These are phyloP conservation scores for Epichloe elymi DNA, from an alignment of 2,329 filamentous ascomycete genomes.

Conservation along the genomic window DNA sequence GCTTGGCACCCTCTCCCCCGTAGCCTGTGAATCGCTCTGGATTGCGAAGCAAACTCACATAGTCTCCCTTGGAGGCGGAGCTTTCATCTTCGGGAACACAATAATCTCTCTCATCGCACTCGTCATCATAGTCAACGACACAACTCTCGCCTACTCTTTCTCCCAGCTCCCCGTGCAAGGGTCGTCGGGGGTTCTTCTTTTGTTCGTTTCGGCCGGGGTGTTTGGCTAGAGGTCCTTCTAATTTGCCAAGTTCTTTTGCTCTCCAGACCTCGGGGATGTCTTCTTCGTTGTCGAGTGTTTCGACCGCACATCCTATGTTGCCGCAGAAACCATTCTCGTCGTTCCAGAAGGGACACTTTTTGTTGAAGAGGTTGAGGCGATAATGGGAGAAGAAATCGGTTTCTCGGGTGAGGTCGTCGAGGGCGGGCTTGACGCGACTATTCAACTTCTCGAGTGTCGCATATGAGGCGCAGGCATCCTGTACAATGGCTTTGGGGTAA, in stretches of 20 bases:
- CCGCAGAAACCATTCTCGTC: conserved; percentile 91
- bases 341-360: conserved; percentile 90
- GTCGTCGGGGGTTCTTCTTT: conserved; percentile 54
- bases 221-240: conserved; percentile 80
- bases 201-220: conserved; percentile 71
- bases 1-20: conserved; percentile 67
- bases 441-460: conserved; percentile 80
- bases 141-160: conserved; percentile 88
- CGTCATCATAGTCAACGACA: conserved; percentile 93
- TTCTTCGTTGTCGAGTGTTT: conserved; percentile 88
- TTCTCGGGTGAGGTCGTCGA: conserved; percentile 69
- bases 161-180: conserved; percentile 70
- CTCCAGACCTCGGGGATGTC: conserved; percentile 89
- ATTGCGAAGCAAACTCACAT: conserved; percentile 86
- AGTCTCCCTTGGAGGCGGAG: conserved; percentile 76
- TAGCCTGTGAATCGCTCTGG: conserved; percentile 95
- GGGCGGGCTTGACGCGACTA: conserved; percentile 55
- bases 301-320: conserved; percentile 91
- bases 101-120: conserved; percentile 93
- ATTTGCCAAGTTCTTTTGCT: conserved; percentile 78
- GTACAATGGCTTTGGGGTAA: conserved; percentile 76
- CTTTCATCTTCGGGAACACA: conserved; percentile 93
- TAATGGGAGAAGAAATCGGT: conserved; percentile 99
- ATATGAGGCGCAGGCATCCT: conserved; percentile 90
- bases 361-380: conserved; percentile 86